Conservation (phyloP, 768 basidiomycete species). For the Lyophyllum atratum region DNA sequence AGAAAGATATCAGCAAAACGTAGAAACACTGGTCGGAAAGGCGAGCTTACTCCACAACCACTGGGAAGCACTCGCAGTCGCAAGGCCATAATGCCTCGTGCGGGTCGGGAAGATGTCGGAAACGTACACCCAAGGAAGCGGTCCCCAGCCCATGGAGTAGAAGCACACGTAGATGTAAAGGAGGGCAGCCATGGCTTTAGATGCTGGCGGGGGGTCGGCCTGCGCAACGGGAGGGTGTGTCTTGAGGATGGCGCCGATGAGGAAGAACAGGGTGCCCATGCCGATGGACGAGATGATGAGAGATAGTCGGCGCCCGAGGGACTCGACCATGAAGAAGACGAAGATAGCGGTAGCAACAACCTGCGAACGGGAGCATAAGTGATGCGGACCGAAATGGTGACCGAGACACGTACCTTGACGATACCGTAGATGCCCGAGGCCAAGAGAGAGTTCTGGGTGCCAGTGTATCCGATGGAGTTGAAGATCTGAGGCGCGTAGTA, state of each 20-base stretch:
- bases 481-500: slow-evolving; percentile 81
- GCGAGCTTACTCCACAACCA: slow-evolving; percentile 71
- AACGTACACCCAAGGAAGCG: slow-evolving; percentile 60
- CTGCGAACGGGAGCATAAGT: not conserved
- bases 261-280: slow-evolving; percentile 81
- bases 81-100: slow-evolving; percentile 80
- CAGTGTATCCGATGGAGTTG: slow-evolving; percentile 67
- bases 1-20: not conserved
- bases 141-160: slow-evolving; percentile 86
- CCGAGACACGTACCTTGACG: slow-evolving; percentile 27
- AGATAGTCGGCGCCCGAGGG: slow-evolving; percentile 68
- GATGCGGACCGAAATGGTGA: not conserved
- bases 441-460: slow-evolving; percentile 59
- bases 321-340: slow-evolving; percentile 68
- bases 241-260: slow-evolving; percentile 83
- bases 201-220: slow-evolving; percentile 47
- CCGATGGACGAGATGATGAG: slow-evolving; percentile 74
- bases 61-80: slow-evolving; percentile 74
- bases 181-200: slow-evolving; percentile 83
- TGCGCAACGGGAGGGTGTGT: slow-evolving; percentile 43
- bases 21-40: slow-evolving; percentile 15
- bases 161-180: slow-evolving; percentile 86
- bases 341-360: slow-evolving; percentile 66
- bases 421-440: slow-evolving; percentile 70
- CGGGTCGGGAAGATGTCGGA: slow-evolving; percentile 87